Evolutionary conservation across 345 rosid genomes (phyloP).

Genomic region (Isatis tinctoria): DNA sequence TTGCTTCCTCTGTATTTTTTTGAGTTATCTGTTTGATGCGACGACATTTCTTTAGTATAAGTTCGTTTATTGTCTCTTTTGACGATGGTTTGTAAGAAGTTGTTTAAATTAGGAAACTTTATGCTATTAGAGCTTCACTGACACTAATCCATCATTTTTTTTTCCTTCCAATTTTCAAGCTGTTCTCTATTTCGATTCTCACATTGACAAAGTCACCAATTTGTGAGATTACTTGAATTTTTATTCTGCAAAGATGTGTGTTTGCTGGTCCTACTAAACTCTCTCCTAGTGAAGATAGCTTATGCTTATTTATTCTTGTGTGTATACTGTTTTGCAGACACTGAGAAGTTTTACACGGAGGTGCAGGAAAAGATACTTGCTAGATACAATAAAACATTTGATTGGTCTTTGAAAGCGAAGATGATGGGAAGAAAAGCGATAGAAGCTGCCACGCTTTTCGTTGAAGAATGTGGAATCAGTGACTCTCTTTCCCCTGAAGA

Average conservation of each 20-base stretch:
- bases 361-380: conserved; percentile 83
- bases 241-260: not conserved
- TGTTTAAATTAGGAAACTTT: not conserved
- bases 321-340: conserved; percentile 49
- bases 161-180: too few relatives aligned
- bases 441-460: conserved; percentile 76
- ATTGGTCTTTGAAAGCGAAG: conserved; percentile 90
- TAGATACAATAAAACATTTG: conserved; percentile 79
- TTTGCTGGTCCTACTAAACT: not conserved
- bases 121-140: not conserved
- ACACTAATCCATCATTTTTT: not conserved
- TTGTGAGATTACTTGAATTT: not conserved
- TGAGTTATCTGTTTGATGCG: not conserved
- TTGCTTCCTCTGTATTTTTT: not conserved
- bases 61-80: not conserved
- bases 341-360: conserved; percentile 88
- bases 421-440: conserved; percentile 97
- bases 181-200: not conserved
- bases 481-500: conserved; percentile 81
- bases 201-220: not conserved
- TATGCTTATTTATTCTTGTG: not conserved
- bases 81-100: not conserved
- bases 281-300: not conserved
- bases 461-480: conserved; percentile 76
- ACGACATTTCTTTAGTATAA: not conserved